These are phyloP conservation scores for Cordyceps cateniannulata DNA, from an alignment of 2,329 filamentous ascomycete genomes.

Conservation along the genomic window DNA sequence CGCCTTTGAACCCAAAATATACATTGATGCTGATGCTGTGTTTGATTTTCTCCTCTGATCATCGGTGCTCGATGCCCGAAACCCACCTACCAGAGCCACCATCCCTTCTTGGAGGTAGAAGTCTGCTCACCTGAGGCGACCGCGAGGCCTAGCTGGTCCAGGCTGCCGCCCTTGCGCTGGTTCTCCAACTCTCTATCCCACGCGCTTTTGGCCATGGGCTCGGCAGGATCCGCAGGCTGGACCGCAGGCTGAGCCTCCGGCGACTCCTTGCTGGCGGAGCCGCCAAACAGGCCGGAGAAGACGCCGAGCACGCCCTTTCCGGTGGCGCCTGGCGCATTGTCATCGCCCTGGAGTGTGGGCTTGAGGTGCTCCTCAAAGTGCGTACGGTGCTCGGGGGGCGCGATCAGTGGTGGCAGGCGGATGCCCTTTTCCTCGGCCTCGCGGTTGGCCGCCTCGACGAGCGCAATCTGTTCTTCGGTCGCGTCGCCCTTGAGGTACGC, in stretches of 20 bases:
- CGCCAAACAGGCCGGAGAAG: constrained; percentile 24
- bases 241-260: background rate
- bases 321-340: constrained; percentile 14
- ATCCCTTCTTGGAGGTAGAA: constrained; percentile 41
- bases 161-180: constrained; percentile 42
- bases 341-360: constrained; percentile 23
- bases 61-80: background rate
- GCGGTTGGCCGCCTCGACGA: constrained; percentile 52
- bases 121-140: constrained; percentile 19
- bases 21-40: constrained; percentile 11
- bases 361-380: constrained; percentile 30
- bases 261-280: constrained; percentile 19
- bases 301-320: constrained; percentile 32
- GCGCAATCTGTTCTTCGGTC: constrained; percentile 46
- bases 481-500: constrained; percentile 55
- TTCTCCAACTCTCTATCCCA: constrained; percentile 45
- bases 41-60: constrained; percentile 1
- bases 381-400: constrained; percentile 34
- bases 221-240: constrained; percentile 20
- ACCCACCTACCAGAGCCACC: constrained; percentile 35
- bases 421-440: constrained; percentile 38
- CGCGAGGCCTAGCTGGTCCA: constrained; percentile 43
- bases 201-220: constrained; percentile 35
- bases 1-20: background rate
- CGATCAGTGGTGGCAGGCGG: constrained; percentile 46